These are phyloP conservation scores for Pseudopyricularia cyperi DNA, from an alignment of 2,329 filamentous ascomycete genomes.

Conservation along the genomic window DNA sequence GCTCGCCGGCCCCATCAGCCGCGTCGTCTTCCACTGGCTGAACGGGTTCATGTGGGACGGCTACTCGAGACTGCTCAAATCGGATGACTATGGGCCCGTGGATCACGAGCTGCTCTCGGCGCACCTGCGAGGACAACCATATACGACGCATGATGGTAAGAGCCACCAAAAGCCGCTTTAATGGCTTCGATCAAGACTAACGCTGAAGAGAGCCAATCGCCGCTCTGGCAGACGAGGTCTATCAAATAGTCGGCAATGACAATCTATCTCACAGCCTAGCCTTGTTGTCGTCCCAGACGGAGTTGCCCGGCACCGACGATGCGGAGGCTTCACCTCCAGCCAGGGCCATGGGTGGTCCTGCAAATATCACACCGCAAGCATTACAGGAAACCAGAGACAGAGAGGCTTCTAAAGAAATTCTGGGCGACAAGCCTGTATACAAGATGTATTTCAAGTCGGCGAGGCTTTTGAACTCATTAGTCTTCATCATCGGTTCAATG, in stretches of 20 bases:
- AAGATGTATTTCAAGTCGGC: conserved; percentile 10
- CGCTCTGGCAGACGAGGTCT: conserved; percentile 24
- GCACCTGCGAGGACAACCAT: conserved; percentile 9
- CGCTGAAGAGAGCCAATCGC: conserved; percentile 32
- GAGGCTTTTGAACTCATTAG: neutral
- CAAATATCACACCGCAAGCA: no score
- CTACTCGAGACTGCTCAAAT: conserved; percentile 17
- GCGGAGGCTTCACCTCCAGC: no score
- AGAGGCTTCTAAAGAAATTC: neutral
- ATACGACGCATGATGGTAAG: conserved; percentile 9
- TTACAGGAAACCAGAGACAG: neutral
- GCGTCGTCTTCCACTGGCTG: conserved; percentile 21
- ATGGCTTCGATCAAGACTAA: conserved; percentile 17
- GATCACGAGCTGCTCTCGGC: conserved; percentile 10
- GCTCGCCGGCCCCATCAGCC: conserved; percentile 18
- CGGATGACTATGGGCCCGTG: conserved; percentile 20
- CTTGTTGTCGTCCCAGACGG: no score
- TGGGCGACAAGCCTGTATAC: conserved; percentile 5
- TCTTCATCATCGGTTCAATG: conserved; percentile 3
- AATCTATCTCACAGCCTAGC: neutral
- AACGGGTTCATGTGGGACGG: conserved; percentile 20
- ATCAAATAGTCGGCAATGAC: conserved; percentile 10
- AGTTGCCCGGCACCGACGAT: no score
- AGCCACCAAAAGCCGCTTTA: conserved; percentile 14
- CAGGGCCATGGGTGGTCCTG: no score